These are phyloP conservation scores for Tirmania nivea DNA, from an alignment of 495 filamentous ascomycete genomes.

Conservation along the genomic window DNA sequence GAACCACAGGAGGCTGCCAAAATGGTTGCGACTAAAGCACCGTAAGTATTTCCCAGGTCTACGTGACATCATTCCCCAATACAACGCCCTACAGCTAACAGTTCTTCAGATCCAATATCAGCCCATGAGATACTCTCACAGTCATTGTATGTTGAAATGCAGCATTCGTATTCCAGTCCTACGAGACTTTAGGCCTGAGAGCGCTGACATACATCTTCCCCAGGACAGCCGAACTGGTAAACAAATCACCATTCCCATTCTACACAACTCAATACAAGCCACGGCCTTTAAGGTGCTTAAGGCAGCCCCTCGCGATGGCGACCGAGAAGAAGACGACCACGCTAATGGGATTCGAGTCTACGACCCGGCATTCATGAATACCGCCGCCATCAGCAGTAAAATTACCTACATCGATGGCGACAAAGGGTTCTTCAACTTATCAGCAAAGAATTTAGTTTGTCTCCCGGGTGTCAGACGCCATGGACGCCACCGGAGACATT, in stretches of 20 bases:
- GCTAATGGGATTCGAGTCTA: slow-evolving; percentile 27
- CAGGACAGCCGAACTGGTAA: slow-evolving; percentile 29
- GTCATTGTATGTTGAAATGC: neutral
- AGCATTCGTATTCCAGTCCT: no score
- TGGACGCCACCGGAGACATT: no score
- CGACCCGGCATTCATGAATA: slow-evolving; percentile 35
- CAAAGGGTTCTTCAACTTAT: slow-evolving; percentile 21
- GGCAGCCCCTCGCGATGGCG: slow-evolving; percentile 7
- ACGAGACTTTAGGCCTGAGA: no score
- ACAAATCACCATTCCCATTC: slow-evolving; percentile 31
- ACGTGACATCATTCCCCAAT: neutral
- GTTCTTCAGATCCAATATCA: no score
- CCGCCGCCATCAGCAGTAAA: slow-evolving; percentile 27
- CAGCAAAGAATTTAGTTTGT: no score
- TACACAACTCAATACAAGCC: slow-evolving; percentile 28
- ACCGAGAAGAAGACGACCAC: slow-evolving; percentile 13
- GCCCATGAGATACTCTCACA: neutral
- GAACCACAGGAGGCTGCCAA: neutral
- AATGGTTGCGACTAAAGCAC: neutral
- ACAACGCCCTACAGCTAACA: no score
- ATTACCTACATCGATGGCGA: slow-evolving; percentile 32
- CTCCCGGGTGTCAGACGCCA: no score
- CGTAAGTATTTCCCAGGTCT: neutral
- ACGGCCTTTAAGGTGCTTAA: slow-evolving; percentile 29
- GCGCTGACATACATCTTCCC: neutral